These are phyloP conservation scores for Pythium vanterpoolii DNA, from an alignment of 352 stramenopile species.

Conservation along the genomic window DNA sequence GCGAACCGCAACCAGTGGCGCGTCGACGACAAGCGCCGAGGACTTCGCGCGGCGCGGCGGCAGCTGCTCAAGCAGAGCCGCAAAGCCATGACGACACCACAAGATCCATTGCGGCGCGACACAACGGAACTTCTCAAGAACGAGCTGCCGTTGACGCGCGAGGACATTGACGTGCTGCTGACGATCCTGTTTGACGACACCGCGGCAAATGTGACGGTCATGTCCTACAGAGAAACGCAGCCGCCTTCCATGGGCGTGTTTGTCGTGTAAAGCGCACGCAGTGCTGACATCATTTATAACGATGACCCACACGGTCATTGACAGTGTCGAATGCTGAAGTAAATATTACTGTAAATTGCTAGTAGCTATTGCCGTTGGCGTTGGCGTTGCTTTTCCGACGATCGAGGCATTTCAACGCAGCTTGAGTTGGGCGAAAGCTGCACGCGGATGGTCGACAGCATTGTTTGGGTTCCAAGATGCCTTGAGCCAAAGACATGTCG, in stretches of 20 bases:
- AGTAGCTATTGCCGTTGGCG: too few relatives aligned
- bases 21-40: constrained; percentile 49
- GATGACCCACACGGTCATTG: too few relatives aligned
- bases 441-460: too few relatives aligned
- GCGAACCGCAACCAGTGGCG: constrained; percentile 73
- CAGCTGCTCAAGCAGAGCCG: constrained; percentile 6
- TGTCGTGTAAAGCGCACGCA: neutral
- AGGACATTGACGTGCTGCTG: neutral
- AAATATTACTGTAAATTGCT: too few relatives aligned
- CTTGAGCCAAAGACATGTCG: too few relatives aligned
- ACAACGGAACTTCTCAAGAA: neutral
- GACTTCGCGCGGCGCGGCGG: neutral
- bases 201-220: neutral
- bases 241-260: neutral
- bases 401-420: too few relatives aligned
- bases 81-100: neutral
- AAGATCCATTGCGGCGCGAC: neutral
- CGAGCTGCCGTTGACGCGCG: neutral
- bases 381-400: too few relatives aligned
- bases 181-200: neutral
- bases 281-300: neutral
- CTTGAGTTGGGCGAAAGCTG: too few relatives aligned
- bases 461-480: too few relatives aligned
- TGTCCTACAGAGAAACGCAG: neutral
- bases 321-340: too few relatives aligned